Conservation (phyloP, 768 basidiomycete genomes). For the Amanita rimosa region DNA sequence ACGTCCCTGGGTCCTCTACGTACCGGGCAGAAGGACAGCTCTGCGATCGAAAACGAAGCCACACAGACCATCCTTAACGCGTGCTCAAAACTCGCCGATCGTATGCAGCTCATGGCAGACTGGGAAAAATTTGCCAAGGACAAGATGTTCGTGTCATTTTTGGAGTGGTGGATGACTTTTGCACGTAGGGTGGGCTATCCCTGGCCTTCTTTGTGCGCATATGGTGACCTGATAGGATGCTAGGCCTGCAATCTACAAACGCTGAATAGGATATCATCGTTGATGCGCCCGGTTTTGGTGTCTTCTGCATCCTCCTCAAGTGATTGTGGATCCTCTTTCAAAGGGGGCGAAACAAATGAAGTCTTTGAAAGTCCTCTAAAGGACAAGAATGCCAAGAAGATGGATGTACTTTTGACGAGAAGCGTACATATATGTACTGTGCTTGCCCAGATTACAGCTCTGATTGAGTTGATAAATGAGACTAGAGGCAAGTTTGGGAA, state of each 20-base stretch:
- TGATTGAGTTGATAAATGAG: background rate
- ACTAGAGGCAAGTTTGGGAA: background rate
- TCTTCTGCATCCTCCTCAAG: background rate
- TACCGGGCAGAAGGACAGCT: background rate
- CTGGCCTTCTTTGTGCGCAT: background rate
- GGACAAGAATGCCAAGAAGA: background rate
- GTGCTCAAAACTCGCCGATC: constrained; percentile 31
- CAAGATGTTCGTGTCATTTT: constrained; percentile 46
- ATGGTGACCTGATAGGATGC: background rate
- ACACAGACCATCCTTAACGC: constrained; percentile 26
- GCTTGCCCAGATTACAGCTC: constrained; percentile 3
- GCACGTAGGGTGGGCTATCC: constrained; percentile 43
- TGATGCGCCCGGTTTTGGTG: background rate
- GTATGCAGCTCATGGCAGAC: constrained; percentile 26
- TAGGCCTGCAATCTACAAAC: constrained; percentile 37
- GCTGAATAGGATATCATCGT: constrained; percentile 23
- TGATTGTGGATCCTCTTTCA: background rate
- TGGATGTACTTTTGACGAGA: background rate
- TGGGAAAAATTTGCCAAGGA: constrained; percentile 32
- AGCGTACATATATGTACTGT: constrained; percentile 5
- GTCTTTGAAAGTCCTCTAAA: background rate
- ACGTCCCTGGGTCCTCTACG: constrained; percentile 17
- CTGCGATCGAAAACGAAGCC: constrained; percentile 19
- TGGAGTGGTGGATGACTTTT: constrained; percentile 63
- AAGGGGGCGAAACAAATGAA: background rate